A percentile compares a stretch with the other conserved stretches of the same genome.
Conservation (phyloP, 73 alveolate genomes). For the Uronychia setigera region DNA sequence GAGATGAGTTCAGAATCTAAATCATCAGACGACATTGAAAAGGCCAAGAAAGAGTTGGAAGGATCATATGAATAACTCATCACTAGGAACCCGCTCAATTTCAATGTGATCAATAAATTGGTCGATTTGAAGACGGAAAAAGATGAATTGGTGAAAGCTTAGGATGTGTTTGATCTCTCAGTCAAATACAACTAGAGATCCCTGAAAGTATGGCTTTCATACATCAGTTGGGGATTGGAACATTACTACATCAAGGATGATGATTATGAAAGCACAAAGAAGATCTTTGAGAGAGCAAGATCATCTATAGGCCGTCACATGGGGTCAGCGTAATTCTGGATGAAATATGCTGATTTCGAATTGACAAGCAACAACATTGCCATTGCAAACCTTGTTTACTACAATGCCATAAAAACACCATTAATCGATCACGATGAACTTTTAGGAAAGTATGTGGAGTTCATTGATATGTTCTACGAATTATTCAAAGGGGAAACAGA, state of each 20-base stretch:
- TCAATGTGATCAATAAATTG: not conserved
- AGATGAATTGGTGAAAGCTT: not conserved
- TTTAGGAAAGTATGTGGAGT: constrained; percentile 18
- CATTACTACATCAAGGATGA: constrained; percentile 16
- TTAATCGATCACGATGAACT: constrained; percentile 15
- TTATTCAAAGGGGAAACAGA: not conserved
- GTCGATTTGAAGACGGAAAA: not conserved
- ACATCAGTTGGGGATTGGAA: constrained; percentile 12
- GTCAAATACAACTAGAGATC: not conserved
- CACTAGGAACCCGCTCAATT: not conserved
- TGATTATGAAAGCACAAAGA: constrained; percentile 40
- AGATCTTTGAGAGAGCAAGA: constrained; percentile 36
- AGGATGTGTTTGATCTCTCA: not conserved
- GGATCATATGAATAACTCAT: not conserved
- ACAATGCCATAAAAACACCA: constrained; percentile 36
- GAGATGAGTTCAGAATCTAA: no score
- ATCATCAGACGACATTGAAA: no score
- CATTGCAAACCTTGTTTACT: constrained; percentile 36
- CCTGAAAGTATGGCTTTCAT: not conserved
- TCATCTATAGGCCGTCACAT: constrained; percentile 37
- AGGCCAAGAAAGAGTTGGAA: no score
- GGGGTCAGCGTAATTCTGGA: constrained; percentile 41
- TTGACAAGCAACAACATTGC: constrained; percentile 25
- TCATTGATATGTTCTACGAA: not conserved
- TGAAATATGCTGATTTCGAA: constrained; percentile 36